Evolutionary conservation across 495 filamentous ascomycete genomes (phyloP), one percentile per base, ranked within the genome.

Genomic region (Annulohypoxylon bovei): DNA sequence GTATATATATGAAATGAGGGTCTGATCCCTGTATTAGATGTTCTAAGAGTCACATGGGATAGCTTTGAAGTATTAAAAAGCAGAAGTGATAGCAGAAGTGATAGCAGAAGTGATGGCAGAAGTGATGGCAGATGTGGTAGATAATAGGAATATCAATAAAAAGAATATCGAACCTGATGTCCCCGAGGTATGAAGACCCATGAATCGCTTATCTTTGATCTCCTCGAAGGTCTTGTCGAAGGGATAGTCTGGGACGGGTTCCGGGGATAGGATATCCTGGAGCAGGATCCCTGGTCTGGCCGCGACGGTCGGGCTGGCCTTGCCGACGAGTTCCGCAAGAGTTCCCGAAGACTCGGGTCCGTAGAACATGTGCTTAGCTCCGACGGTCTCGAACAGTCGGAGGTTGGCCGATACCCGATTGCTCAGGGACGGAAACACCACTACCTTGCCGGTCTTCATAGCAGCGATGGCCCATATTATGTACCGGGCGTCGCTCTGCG

Each of bases 131-230:
- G n/a, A n/a, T n/a, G n/a, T n/a, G n/a, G n/a, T 39, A 56, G 20
- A 23, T 9, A 56, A 39, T 8, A 6, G 53, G 33, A 4, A 32
- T 27, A 32, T 30, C 37, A n/a, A 53, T 28, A 55, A 60, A 32
- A 46, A 62, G 50, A 11, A 35, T 55, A 28, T 42, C 69, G 63
- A 7, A 68, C 72, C 72, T 68, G 72, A 74, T 35, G 72, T 74
- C 44, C 72, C 72, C 30, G 72, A 74, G 6, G 72, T 74, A 37
- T 74, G 72, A n/a, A 74, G 35, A 33, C 67, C 72, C 72, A 74
- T 72, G 35, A 69, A 71, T 11, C 44, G 28, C 42, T 69, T 74
- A 3, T 69, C 20, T 50, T 59, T 71, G 11, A 76, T 50, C 33
- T 74, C 62, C 6, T 74, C 68, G 64, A 66, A 76, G 12, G 53